phyloP scores from a whole-genome alignment of 1,284 basidiomycete species.

The Mycena citricolor region DNA sequence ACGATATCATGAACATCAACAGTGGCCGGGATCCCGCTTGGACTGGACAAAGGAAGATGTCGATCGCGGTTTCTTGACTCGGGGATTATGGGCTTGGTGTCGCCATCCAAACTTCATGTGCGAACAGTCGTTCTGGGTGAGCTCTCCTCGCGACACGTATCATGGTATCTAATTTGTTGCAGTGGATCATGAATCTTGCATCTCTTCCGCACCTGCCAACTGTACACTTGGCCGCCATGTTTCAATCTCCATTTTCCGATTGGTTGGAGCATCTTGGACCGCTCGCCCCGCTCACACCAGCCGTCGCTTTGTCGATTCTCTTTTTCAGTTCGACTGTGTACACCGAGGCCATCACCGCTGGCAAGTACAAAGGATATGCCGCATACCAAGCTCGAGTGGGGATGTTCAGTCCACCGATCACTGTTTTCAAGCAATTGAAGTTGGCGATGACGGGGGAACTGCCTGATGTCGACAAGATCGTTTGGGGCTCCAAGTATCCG shows the following conservation, averaged over 20 bases:
- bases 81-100: conserved; percentile 82
- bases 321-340: conserved; percentile 76
- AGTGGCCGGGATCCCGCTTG: conserved; percentile 67
- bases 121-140: conserved; percentile 87
- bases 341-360: conserved; percentile 76
- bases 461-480: conserved; percentile 30
- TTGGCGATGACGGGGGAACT: conserved; percentile 28
- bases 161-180: not conserved
- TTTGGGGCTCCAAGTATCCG: too few species aligned
- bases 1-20: conserved; percentile 41
- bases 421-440: conserved; percentile 31
- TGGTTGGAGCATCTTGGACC: conserved; percentile 21
- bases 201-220: conserved; percentile 54
- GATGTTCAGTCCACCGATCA: conserved; percentile 59
- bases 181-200: conserved; percentile 70
- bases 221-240: conserved; percentile 23
- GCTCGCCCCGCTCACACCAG: conserved; percentile 45
- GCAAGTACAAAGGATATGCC: conserved; percentile 79
- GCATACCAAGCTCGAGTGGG: conserved; percentile 80
- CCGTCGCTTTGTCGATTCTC: conserved; percentile 59
- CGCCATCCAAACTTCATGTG: conserved; percentile 92
- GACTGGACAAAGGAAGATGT: conserved; percentile 67
- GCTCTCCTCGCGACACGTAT: conserved; percentile 25
- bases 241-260: conserved; percentile 23
- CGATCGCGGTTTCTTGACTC: conserved; percentile 81